phyloP scores from a whole-genome alignment of 2,329 filamentous ascomycete species.

The Botrytis fabae region DNA sequence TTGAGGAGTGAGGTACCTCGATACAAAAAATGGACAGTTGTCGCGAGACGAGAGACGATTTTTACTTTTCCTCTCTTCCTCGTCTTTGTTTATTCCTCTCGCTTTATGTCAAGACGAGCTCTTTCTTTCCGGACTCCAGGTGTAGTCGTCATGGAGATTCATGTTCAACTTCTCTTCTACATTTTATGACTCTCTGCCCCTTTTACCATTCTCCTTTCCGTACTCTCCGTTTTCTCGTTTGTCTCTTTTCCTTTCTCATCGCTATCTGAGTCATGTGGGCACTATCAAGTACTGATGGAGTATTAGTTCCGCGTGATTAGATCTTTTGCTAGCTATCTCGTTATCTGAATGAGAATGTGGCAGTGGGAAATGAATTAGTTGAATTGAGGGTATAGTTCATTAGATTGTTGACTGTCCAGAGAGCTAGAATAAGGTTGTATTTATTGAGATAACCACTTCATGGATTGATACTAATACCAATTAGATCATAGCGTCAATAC shows the following conservation, averaged over 20 bases:
- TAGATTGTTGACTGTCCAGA: no score
- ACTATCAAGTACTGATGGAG: background rate
- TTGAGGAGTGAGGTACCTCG: background rate
- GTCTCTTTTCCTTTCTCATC: background rate
- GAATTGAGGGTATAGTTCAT: no score
- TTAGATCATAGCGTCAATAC: no score
- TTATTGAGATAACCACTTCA: no score
- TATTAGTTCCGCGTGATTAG: background rate
- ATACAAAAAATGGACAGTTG: background rate
- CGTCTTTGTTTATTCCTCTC: background rate
- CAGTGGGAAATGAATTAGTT: no score
- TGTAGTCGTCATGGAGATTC: background rate
- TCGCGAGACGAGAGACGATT: background rate
- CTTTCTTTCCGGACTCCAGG: background rate
- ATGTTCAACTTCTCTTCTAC: background rate
- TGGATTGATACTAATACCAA: no score
- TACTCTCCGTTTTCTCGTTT: background rate
- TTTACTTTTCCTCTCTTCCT: background rate
- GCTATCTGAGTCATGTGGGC: accelerated
- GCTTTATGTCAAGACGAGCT: background rate
- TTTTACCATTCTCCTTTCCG: background rate
- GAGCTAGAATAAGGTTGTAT: no score
- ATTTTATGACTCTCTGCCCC: background rate
- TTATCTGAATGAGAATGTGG: background rate
- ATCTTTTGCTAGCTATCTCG: background rate